phyloP scores from a whole-genome alignment of 139 green algal species.

The Chlorella sp. region DNA sequence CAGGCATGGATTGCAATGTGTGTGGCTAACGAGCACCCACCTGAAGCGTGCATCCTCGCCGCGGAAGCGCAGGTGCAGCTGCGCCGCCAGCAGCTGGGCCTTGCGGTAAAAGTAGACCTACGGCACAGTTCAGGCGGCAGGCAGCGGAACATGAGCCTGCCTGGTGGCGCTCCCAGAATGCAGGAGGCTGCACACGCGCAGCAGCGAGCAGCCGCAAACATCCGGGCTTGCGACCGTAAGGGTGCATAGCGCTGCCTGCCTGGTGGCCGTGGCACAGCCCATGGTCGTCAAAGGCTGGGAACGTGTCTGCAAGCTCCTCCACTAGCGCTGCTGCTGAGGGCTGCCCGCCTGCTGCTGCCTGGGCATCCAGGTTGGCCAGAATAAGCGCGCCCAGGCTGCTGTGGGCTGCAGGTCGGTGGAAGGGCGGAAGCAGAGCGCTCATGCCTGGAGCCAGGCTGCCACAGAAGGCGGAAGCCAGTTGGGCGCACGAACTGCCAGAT shows the following conservation, averaged over 20 bases:
- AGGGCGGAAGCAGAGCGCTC: background rate
- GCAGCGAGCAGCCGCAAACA: no score
- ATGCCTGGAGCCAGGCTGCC: background rate
- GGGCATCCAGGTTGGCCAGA: slow-evolving; percentile 2
- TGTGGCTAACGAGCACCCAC: no score
- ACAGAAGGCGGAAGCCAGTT: no score
- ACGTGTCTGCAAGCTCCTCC: slow-evolving; percentile 12
- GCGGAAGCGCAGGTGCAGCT: slow-evolving; percentile 48
- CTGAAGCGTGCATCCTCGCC: slow-evolving; percentile 39
- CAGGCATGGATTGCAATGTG: no score
- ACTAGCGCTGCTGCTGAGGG: slow-evolving; percentile 18
- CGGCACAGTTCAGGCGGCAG: background rate
- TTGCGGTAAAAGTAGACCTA: slow-evolving; percentile 52
- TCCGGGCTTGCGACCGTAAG: no score
- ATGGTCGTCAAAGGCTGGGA: slow-evolving; percentile 19
- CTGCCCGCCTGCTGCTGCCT: background rate
- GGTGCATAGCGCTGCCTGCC: background rate
- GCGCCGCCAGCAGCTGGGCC: slow-evolving; percentile 51
- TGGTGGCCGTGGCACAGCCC: slow-evolving; percentile 1
- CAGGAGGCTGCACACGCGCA: no score
- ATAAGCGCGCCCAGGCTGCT: slow-evolving; percentile 23
- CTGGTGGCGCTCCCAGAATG: no score
- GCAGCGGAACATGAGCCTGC: background rate
- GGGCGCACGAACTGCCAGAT: no score
- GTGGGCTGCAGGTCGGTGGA: background rate